Conservation (phyloP, 768 basidiomycete species). For the Hypholoma fasciculare region DNA sequence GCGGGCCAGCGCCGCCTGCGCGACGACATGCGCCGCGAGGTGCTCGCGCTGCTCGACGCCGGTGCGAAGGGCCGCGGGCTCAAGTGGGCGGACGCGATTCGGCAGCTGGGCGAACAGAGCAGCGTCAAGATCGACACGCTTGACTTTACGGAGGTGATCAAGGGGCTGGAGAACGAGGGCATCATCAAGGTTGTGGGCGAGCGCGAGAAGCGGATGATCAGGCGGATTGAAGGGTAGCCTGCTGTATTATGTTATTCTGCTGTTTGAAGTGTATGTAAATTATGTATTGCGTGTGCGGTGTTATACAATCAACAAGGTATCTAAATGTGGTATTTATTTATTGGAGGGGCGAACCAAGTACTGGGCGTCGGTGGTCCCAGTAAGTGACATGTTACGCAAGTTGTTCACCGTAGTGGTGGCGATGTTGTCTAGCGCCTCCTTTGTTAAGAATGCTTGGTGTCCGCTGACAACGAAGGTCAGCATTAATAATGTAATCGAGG, state of each 20-base stretch:
- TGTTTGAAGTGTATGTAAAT: constrained; percentile 5
- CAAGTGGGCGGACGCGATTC: constrained; percentile 83
- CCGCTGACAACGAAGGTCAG: constrained; percentile 24
- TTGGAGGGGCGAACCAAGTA: not conserved
- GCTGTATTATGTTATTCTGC: not conserved
- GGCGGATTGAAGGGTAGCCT: constrained; percentile 48
- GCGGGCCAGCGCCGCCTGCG: constrained; percentile 81
- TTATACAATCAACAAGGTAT: no score
- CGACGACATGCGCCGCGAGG: constrained; percentile 88
- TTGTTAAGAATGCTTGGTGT: constrained; percentile 43
- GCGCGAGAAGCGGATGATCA: constrained; percentile 80
- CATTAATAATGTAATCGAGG: no score
- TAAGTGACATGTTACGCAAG: constrained; percentile 25
- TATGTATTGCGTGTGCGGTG: not conserved
- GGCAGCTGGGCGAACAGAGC: constrained; percentile 79
- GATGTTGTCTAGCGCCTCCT: constrained; percentile 39
- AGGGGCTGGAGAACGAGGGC: constrained; percentile 82
- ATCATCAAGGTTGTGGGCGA: constrained; percentile 85
- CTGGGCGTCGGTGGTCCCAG: not conserved
- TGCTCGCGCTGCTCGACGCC: constrained; percentile 63
- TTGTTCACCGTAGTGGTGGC: constrained; percentile 40
- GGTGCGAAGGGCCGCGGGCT: constrained; percentile 56
- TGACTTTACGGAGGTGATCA: constrained; percentile 84
- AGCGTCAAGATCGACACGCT: constrained; percentile 73
- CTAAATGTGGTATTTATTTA: not conserved